A percentile compares a stretch with the other conserved stretches of the same genome.
These are phyloP conservation scores for Pholiota microspora DNA, from an alignment of 768 basidiomycete genomes.

Conservation along the genomic window DNA sequence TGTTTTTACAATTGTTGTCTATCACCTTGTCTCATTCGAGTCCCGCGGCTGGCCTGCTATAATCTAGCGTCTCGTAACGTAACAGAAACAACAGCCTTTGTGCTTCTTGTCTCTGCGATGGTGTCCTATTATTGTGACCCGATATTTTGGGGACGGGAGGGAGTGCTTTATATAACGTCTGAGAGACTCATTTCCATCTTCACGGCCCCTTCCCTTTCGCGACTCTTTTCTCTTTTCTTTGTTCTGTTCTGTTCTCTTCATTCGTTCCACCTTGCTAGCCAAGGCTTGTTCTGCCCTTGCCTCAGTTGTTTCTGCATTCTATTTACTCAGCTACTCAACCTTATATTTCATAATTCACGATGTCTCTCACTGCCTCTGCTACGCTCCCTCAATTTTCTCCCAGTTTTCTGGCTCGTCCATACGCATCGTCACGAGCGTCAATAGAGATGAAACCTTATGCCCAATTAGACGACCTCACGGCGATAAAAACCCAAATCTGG, in stretches of 20 bases:
- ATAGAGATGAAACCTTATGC: slow-evolving; percentile 9
- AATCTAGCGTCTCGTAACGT: too few relatives aligned
- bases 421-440: slow-evolving; percentile 2
- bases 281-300: background rate
- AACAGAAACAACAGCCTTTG: background rate
- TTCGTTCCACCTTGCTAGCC: background rate
- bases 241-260: background rate
- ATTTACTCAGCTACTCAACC: background rate
- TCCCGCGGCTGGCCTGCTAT: too few relatives aligned
- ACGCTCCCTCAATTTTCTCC: background rate
- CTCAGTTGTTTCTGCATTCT: background rate
- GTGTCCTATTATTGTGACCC: background rate
- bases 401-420: slow-evolving; percentile 2
- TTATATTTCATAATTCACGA: background rate
- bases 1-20: background rate
- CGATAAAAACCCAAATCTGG: slow-evolving; percentile 27
- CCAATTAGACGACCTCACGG: slow-evolving; percentile 11
- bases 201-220: too few relatives aligned
- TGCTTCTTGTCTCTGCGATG: background rate
- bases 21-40: background rate
- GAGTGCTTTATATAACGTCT: background rate
- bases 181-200: background rate
- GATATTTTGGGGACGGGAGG: background rate
- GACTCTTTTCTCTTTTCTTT: background rate
- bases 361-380: background rate